Conservation (phyloP, 1,139 yeast genomes). For the Kodamaea anthophila region DNA sequence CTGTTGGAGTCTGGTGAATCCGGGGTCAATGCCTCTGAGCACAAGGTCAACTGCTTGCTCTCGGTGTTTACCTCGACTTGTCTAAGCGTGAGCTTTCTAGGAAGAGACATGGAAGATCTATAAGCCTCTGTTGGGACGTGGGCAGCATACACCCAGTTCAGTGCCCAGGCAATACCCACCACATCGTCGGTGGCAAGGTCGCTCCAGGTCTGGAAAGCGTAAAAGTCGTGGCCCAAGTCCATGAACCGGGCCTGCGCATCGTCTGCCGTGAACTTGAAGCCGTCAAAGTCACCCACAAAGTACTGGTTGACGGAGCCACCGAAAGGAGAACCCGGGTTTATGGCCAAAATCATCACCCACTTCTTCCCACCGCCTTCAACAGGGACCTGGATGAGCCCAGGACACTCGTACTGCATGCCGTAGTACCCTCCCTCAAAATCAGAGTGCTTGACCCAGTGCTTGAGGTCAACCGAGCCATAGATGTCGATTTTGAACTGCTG, state of each 20-base stretch:
- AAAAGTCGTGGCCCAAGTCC: conserved; percentile 5
- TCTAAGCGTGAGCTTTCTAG: conserved; percentile 3
- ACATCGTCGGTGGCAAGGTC: conserved; percentile 2
- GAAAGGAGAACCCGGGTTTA: conserved; percentile 4
- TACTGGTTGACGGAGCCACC: conserved; percentile 5
- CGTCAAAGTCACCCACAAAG: conserved; percentile 4
- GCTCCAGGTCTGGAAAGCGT: conserved; percentile 4
- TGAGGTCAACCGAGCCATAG: conserved; percentile 1
- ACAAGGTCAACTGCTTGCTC: conserved; percentile 3
- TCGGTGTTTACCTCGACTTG: conserved; percentile 2
- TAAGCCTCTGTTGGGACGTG: conserved; percentile 2
- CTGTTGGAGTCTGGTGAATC: neutral
- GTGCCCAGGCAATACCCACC: conserved; percentile 5
- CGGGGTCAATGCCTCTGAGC: conserved; percentile 2
- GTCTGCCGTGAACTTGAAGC: conserved; percentile 3
- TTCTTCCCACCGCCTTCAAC: conserved; percentile 4
- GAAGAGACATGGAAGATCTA: conserved; percentile 3
- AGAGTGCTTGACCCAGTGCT: conserved; percentile 3
- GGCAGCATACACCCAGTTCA: conserved; percentile 5
- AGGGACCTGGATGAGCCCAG: conserved; percentile 3
- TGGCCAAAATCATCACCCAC: conserved; percentile 4
- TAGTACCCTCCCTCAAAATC: conserved; percentile 2
- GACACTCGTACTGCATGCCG: conserved; percentile 5
- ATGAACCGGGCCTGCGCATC: conserved; percentile 5
- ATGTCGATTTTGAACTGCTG: conserved; percentile 4